Conservation (phyloP, 2,329 filamentous ascomycete species). For the Venturiaceae sp. region DNA sequence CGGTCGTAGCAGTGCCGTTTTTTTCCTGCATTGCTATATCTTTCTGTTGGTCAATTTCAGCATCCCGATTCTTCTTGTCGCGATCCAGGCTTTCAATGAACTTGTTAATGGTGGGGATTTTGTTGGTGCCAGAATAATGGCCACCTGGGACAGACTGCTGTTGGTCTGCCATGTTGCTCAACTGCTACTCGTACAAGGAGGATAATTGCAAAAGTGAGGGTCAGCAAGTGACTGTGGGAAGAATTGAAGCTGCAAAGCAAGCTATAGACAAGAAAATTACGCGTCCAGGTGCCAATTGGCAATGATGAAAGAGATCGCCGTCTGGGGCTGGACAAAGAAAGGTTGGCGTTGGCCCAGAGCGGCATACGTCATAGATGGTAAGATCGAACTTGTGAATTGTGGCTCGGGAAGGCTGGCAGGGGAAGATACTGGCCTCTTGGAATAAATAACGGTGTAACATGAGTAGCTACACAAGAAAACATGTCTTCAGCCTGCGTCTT, state of each 20-base stretch:
- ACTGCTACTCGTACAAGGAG: not conserved
- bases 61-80: conserved; percentile 69
- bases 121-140: conserved; percentile 75
- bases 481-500: not conserved
- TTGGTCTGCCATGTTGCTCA: conserved; percentile 30
- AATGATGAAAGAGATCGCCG: not conserved
- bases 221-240: not conserved
- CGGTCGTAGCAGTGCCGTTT: conserved; percentile 24
- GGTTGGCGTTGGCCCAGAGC: no score
- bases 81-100: conserved; percentile 71
- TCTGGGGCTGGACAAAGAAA: not conserved
- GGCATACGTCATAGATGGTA: not conserved
- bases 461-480: not conserved
- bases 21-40: conserved; percentile 25
- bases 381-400: not conserved
- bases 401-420: not conserved
- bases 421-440: not conserved
- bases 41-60: conserved; percentile 49
- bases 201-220: not conserved
- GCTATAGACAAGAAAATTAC: not conserved
- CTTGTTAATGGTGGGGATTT: conserved; percentile 77
- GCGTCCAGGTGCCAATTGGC: not conserved
- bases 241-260: not conserved
- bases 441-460: not conserved
- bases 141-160: conserved; percentile 44